Evolutionary conservation across 768 basidiomycete species (phyloP), one percentile per base, ranked within the genome.

Genomic region (Podaxis sp.): DNA sequence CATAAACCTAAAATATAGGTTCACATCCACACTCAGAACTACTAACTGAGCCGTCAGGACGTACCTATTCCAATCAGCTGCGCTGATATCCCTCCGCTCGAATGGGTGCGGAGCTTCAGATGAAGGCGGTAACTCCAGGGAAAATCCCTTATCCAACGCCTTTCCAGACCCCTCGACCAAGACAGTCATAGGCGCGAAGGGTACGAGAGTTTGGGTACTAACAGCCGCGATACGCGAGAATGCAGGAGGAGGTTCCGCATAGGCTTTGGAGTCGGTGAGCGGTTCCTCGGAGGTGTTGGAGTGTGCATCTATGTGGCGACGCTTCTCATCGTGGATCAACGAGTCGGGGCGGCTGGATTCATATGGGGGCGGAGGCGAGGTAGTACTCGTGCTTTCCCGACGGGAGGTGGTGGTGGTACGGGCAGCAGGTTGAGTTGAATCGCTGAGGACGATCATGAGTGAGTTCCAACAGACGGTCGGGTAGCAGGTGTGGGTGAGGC

Each of bases 51-150:
- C 39, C 2, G 17, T 5, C 7, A 19, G 19, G 44, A 28, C 54
- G n/a, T 48, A 63, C 61, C 48, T 63, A n/a, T 17, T 49, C 61
- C 61, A 63, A 24, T 63, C 61, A 26, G 46, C 48, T 15, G 38
- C 30, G 4, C 17, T 48, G 13, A 63, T 63, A 51, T 63, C 61
- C 33, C 56, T 46, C 7, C n/a, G 44, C 7, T 39, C 44, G 24
- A 63, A 63, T 15, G 61, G 61, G 30, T 63, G 61, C 8, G 19
- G 24, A 19, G 24, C 30, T 22, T 24, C 22, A 4, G 54, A 49
- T 4, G 61, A 39, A 9, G 3, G 42, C 0, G 61, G 61, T 26
- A 49, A 15, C 8, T 17, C 8, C 9, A 52, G 40, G 48, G 54
- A 39, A 33, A 63, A 55, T 22, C 61, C 61, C 26, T 63, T 63